Evolutionary conservation across 2,329 filamentous ascomycete genomes (phyloP).

Genomic region (Pseudogymnoascus pannorum): DNA sequence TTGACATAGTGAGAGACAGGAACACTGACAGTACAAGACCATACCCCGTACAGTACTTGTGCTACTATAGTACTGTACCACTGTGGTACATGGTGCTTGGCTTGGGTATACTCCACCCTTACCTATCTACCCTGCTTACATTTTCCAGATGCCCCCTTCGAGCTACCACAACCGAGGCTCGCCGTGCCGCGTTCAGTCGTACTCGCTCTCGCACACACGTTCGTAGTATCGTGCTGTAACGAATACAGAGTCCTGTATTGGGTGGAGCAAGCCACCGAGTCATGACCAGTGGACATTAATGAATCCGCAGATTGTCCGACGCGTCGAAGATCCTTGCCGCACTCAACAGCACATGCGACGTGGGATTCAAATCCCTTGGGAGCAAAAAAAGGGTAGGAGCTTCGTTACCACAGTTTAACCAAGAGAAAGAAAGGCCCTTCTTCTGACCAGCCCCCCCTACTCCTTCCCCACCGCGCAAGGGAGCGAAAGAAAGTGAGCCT

Average conservation of each 20-base stretch:
- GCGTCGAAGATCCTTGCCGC: not conserved
- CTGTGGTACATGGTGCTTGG: not conserved
- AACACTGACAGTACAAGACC: not conserved
- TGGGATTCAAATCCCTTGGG: not conserved
- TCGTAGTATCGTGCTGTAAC: not conserved
- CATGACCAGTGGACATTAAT: not conserved
- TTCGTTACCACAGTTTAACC: not conserved
- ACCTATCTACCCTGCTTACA: not conserved
- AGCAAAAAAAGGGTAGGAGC: not conserved
- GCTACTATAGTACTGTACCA: not conserved
- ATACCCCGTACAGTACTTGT: not conserved
- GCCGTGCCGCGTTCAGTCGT: not conserved
- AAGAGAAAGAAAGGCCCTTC: not conserved
- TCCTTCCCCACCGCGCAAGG: not conserved
- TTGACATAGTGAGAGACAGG: not conserved
- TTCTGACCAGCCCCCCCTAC: not conserved
- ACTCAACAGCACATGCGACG: not conserved
- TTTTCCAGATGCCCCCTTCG: not conserved
- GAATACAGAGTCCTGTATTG: not conserved
- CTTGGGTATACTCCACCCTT: not conserved
- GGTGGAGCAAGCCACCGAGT: not conserved
- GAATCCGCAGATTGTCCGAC: not conserved
- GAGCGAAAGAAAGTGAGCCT: not conserved
- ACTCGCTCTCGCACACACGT: not conserved
- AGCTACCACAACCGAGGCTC: not conserved